These are phyloP conservation scores for Colletotrichum nymphaeae DNA, from an alignment of 2,329 filamentous ascomycete species.

Conservation along the genomic window DNA sequence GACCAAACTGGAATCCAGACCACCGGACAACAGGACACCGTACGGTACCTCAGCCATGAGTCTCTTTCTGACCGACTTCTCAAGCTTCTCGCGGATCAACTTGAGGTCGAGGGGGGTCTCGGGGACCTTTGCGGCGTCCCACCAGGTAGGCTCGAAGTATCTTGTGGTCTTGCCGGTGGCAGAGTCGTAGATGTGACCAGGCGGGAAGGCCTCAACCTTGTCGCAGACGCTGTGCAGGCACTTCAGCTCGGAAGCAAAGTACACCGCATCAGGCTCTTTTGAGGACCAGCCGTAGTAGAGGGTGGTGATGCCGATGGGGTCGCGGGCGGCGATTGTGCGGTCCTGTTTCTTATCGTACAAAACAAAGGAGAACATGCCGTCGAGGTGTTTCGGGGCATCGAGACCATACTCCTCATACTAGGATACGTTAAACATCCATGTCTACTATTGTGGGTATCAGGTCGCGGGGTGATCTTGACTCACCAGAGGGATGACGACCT, in stretches of 20 bases:
- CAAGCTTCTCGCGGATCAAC: constrained; percentile 82
- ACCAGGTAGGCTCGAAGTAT: constrained; percentile 95
- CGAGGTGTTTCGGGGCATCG: constrained; percentile 91
- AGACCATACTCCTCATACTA: constrained; percentile 93
- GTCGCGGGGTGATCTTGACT: constrained; percentile 44
- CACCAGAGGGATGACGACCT: constrained; percentile 98
- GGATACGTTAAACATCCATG: constrained; percentile 10
- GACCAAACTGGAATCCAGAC: constrained; percentile 94
- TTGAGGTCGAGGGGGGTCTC: constrained; percentile 86
- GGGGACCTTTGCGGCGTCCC: constrained; percentile 84
- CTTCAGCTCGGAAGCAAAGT: constrained; percentile 98
- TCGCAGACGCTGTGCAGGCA: constrained; percentile 94
- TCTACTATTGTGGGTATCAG: background rate
- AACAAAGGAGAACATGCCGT: constrained; percentile 99
- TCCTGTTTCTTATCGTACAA: constrained; percentile 96
- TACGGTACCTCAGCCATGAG: constrained; percentile 99
- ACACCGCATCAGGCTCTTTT: constrained; percentile 83
- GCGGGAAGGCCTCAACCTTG: constrained; percentile 93
- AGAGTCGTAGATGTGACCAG: constrained; percentile 96
- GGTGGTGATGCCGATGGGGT: constrained; percentile 96
- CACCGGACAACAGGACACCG: constrained; percentile 93
- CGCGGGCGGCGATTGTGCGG: constrained; percentile 91
- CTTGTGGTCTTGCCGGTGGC: constrained; percentile 85
- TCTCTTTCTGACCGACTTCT: constrained; percentile 93
- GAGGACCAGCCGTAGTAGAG: constrained; percentile 96